These are phyloP conservation scores for Nemania sp. DNA, from an alignment of 2,329 filamentous ascomycete species.

Conservation along the genomic window DNA sequence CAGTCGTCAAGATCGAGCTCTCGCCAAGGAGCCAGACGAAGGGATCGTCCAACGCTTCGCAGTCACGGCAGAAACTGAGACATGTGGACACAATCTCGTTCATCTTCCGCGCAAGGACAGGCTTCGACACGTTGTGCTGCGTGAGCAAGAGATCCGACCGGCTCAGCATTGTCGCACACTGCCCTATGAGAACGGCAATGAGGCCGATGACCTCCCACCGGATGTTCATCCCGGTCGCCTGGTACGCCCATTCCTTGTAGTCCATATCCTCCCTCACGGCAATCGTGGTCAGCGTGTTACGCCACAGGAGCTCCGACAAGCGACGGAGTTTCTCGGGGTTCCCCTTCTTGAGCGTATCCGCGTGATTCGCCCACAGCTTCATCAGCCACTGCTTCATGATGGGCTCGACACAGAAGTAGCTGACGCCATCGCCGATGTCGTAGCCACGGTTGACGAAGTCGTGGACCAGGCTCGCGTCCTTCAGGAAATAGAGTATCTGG, in stretches of 20 bases:
- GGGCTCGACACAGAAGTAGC: constrained; percentile 34
- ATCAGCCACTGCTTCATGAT: constrained; percentile 43
- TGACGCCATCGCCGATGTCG: constrained; percentile 38
- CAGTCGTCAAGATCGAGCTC: constrained; percentile 30
- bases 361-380: constrained; percentile 37
- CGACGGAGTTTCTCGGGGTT: constrained; percentile 41
- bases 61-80: constrained; percentile 41
- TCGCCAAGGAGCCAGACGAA: constrained; percentile 42
- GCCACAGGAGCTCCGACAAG: constrained; percentile 42
- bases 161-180: constrained; percentile 36
- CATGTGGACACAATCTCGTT: constrained; percentile 38
- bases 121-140: constrained; percentile 36
- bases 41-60: constrained; percentile 40
- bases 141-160: constrained; percentile 36
- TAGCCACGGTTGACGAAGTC: constrained; percentile 39
- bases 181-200: constrained; percentile 39
- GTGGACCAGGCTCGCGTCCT: constrained; percentile 38
- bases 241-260: constrained; percentile 36
- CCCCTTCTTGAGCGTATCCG: constrained; percentile 37
- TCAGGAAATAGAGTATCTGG: constrained; percentile 41
- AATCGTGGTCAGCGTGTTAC: constrained; percentile 41
- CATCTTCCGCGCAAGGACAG: constrained; percentile 38
- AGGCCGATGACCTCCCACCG: constrained; percentile 45
- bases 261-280: constrained; percentile 37
- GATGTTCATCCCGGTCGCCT: constrained; percentile 39